A percentile compares a stretch with the other conserved stretches of the same genome.
Conservation (phyloP, 345 rosid genomes). For the Ailanthus altissimus region DNA sequence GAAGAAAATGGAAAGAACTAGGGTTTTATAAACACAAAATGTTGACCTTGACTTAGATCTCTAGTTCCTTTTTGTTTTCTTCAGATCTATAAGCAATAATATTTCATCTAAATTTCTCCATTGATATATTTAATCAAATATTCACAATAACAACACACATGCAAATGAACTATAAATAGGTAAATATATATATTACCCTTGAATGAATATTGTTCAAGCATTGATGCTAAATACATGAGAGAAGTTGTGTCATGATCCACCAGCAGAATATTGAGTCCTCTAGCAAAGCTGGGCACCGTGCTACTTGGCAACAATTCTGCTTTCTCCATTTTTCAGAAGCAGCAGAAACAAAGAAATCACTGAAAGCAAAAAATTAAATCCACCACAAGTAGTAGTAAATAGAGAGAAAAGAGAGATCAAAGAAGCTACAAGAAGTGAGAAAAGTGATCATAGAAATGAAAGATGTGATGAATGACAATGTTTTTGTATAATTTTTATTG, state of each 20-base stretch:
- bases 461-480: background rate
- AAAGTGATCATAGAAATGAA: background rate
- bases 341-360: background rate
- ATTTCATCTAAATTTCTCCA: too few relatives aligned
- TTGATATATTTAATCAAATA: too few relatives aligned
- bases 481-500: background rate
- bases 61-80: background rate
- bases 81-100: background rate
- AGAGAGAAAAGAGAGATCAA: background rate
- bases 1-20: background rate
- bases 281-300: slow-evolving; percentile 31
- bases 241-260: slow-evolving; percentile 44
- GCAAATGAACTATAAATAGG: background rate
- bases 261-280: slow-evolving; percentile 35
- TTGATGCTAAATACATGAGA: slow-evolving; percentile 31
- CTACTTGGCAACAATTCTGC: background rate
- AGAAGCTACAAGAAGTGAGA: background rate
- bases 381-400: background rate
- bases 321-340: background rate
- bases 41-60: background rate
- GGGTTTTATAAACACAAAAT: background rate
- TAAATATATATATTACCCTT: slow-evolving; percentile 26
- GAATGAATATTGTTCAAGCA: slow-evolving; percentile 41
- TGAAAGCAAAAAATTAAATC: background rate
- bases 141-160: background rate